phyloP scores from a whole-genome alignment of 495 filamentous ascomycete species.

The Amniculicola lignicola region DNA sequence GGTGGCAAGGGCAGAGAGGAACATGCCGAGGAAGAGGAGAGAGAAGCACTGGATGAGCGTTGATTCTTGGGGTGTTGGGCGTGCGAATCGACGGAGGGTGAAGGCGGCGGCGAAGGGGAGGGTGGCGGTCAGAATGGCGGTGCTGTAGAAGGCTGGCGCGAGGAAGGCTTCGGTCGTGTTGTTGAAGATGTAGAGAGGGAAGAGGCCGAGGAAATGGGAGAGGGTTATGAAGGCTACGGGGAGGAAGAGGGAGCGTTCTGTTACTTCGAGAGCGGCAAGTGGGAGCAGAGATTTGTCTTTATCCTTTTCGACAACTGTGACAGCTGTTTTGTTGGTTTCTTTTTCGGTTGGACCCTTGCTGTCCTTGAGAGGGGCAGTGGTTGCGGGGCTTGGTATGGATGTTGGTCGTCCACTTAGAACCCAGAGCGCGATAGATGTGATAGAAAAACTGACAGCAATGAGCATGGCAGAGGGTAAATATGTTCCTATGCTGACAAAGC shows the following conservation, averaged over 20 bases:
- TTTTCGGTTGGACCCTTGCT: slow-evolving; percentile 11
- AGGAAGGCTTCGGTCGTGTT: slow-evolving; percentile 63
- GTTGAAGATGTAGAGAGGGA: slow-evolving; percentile 88
- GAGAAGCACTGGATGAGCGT: slow-evolving; percentile 86
- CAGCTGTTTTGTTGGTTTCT: slow-evolving; percentile 5
- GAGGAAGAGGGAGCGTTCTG: slow-evolving; percentile 72
- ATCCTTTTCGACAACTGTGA: slow-evolving; percentile 38
- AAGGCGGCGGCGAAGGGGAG: slow-evolving; percentile 58
- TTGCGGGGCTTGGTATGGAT: slow-evolving; percentile 12
- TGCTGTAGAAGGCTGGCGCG: slow-evolving; percentile 53
- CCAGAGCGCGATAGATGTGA: slow-evolving; percentile 92
- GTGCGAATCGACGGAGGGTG: slow-evolving; percentile 49
- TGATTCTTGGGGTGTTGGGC: slow-evolving; percentile 63
- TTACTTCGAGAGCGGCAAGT: slow-evolving; percentile 32
- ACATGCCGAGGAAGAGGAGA: slow-evolving; percentile 83
- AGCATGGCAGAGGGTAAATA: slow-evolving; percentile 97
- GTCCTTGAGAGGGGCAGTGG: background rate
- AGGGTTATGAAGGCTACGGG: slow-evolving; percentile 69
- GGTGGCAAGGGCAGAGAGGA: slow-evolving; percentile 86
- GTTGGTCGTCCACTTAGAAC: slow-evolving; percentile 65
- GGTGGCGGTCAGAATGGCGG: slow-evolving; percentile 56
- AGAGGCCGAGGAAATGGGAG: slow-evolving; percentile 71
- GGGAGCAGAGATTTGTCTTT: slow-evolving; percentile 41
- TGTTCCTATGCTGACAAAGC: slow-evolving; percentile 97
- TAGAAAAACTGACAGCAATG: slow-evolving; percentile 87